Evolutionary conservation across 805 yeast genomes (phyloP).

Genomic region (Dipodascopsis uninucleata): DNA sequence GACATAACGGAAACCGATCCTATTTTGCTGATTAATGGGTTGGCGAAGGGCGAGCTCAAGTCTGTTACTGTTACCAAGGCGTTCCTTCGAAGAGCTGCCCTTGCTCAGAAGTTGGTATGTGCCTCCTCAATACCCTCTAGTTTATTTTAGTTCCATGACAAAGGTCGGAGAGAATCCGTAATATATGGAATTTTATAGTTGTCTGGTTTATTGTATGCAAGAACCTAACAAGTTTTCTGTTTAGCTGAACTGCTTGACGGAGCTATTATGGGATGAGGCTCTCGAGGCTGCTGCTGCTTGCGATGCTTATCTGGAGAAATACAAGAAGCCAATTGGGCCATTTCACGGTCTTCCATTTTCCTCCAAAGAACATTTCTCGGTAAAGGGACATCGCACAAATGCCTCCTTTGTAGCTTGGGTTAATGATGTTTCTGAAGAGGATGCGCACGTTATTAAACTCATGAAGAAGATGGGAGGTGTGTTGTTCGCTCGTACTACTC

Average conservation of each 20-base stretch:
- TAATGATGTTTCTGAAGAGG: conserved; percentile 46
- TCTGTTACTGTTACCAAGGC: conserved; percentile 47
- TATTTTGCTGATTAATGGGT: conserved; percentile 37
- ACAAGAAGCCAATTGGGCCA: conserved; percentile 60
- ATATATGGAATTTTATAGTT: too few relatives aligned
- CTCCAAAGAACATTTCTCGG: conserved; percentile 60
- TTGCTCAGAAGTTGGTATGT: conserved; percentile 47
- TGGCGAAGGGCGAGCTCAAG: conserved; percentile 42
- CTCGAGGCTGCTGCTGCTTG: conserved; percentile 45
- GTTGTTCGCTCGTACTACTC: conserved; percentile 60
- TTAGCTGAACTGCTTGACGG: conserved; percentile 44
- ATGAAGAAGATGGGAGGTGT: conserved; percentile 56
- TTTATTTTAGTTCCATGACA: too few relatives aligned
- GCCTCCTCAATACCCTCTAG: background rate
- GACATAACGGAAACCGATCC: conserved; percentile 44
- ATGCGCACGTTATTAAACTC: conserved; percentile 48
- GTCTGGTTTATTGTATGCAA: too few relatives aligned
- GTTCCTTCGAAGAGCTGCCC: conserved; percentile 47
- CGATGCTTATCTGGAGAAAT: conserved; percentile 46
- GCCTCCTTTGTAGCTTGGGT: conserved; percentile 57
- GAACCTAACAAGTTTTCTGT: too few relatives aligned
- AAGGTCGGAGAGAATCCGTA: too few relatives aligned
- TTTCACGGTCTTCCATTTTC: conserved; percentile 69
- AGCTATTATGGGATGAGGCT: conserved; percentile 48
- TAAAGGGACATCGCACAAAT: conserved; percentile 52